A percentile compares a stretch with the other conserved stretches of the same genome.
These are phyloP conservation scores for Nicotiana knightiana DNA, from an alignment of 257 asterid genomes.

Conservation along the genomic window DNA sequence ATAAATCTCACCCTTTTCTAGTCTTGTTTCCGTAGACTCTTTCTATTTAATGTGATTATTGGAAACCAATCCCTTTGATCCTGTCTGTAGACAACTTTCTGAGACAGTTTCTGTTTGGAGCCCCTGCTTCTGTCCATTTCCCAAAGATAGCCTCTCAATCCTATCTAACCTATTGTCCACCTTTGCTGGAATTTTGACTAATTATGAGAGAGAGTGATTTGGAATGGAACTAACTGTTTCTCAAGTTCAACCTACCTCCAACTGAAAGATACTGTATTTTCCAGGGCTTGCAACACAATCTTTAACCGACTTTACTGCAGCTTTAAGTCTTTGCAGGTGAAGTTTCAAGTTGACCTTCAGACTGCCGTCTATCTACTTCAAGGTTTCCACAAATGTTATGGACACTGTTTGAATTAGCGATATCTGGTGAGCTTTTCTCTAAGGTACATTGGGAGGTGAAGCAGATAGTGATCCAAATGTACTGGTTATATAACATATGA, in stretches of 20 bases:
- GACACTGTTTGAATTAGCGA: neutral
- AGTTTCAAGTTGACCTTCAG: neutral
- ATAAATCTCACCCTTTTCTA: neutral
- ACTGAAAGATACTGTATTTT: neutral
- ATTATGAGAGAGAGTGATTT: neutral
- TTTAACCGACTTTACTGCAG: neutral
- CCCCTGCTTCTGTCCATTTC: neutral
- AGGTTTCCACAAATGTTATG: neutral
- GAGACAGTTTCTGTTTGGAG: no score
- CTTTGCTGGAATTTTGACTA: neutral
- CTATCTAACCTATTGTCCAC: neutral
- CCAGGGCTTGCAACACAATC: neutral
- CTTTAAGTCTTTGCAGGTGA: neutral
- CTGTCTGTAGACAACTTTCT: no score
- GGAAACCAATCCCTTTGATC: neutral
- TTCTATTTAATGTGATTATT: neutral
- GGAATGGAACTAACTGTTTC: neutral
- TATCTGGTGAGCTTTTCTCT: neutral
- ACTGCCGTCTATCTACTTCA: neutral
- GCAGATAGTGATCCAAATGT: neutral
- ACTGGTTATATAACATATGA: neutral
- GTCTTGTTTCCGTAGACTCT: neutral
- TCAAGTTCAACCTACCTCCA: neutral
- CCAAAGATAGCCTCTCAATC: neutral
- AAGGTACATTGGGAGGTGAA: neutral